phyloP scores from a whole-genome alignment of 2,329 filamentous ascomycete species.

The Fusarium fracticaudum region DNA sequence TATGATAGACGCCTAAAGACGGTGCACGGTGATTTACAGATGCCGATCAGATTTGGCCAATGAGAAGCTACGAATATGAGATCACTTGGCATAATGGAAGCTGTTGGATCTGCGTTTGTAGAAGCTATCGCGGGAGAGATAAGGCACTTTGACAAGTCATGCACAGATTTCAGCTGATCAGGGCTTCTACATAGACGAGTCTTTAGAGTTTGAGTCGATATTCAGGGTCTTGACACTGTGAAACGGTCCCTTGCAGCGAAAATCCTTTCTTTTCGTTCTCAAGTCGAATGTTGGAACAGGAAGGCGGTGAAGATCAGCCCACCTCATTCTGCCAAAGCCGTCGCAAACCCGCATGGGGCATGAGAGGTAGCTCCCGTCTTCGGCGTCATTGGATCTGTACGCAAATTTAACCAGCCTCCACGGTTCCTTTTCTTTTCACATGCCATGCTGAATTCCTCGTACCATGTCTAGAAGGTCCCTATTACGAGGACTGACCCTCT shows the following conservation, averaged over 20 bases:
- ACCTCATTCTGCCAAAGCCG: conserved; percentile 32
- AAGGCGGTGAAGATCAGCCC: conserved; percentile 39
- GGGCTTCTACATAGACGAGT: background rate
- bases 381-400: conserved; percentile 21
- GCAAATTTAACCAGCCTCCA: conserved; percentile 18
- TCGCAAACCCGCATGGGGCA: conserved; percentile 15
- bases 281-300: background rate
- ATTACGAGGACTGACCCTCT: conserved; percentile 23
- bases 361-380: conserved; percentile 19
- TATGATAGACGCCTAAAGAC: conserved; percentile 33
- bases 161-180: conserved; percentile 16
- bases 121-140: conserved; percentile 10
- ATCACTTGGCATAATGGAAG: conserved; percentile 15
- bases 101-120: conserved; percentile 14
- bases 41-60: conserved; percentile 31
- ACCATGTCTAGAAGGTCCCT: conserved; percentile 38
- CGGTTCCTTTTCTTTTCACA: background rate
- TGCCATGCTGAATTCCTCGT: conserved; percentile 5
- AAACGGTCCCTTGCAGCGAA: background rate
- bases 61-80: conserved; percentile 16
- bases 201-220: background rate
- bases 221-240: background rate
- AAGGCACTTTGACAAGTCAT: conserved; percentile 6
- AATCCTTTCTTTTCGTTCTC: background rate
- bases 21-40: conserved; percentile 14